Percentiles rank a stretch among this genome's conserved stretches.
Conservation (phyloP, 2,329 filamentous ascomycete genomes). For the Pestalotiopsis sp. region DNA sequence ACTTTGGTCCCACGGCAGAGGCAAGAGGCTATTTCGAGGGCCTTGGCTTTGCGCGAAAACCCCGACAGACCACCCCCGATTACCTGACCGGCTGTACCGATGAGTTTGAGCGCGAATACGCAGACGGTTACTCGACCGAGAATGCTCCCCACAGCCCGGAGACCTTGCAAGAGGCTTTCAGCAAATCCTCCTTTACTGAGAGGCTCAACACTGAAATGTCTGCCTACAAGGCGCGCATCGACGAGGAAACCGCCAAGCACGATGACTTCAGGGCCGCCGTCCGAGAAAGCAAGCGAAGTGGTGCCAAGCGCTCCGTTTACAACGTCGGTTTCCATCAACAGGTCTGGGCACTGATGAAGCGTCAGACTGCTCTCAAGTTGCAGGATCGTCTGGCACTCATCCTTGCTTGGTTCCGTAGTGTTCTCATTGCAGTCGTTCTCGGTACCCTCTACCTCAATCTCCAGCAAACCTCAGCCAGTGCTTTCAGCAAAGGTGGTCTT, state of each 20-base stretch:
- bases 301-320: slow-evolving; percentile 78
- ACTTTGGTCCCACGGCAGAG: slow-evolving; percentile 69
- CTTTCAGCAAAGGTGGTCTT: slow-evolving; percentile 81
- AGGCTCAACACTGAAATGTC: slow-evolving; percentile 67
- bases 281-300: slow-evolving; percentile 75
- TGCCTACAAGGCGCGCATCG: slow-evolving; percentile 66
- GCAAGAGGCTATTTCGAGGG: slow-evolving; percentile 77
- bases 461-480: slow-evolving; percentile 66
- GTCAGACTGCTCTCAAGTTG: slow-evolving; percentile 84
- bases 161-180: slow-evolving; percentile 71
- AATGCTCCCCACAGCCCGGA: slow-evolving; percentile 73
- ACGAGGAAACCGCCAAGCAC: slow-evolving; percentile 67
- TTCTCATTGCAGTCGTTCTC: slow-evolving; percentile 76
- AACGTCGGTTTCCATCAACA: slow-evolving; percentile 82
- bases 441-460: slow-evolving; percentile 80
- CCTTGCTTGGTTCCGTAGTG: slow-evolving; percentile 69
- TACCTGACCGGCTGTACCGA: slow-evolving; percentile 84
- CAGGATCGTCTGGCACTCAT: slow-evolving; percentile 80
- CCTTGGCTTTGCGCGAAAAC: slow-evolving; percentile 74
- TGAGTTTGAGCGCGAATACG: slow-evolving; percentile 80
- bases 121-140: slow-evolving; percentile 63
- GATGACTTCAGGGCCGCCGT: slow-evolving; percentile 80
- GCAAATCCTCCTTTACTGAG: slow-evolving; percentile 61
- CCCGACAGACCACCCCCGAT: slow-evolving; percentile 79
- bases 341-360: slow-evolving; percentile 80